phyloP scores from a whole-genome alignment of 2,329 filamentous ascomycete species.

The Plenodomus tracheiphilus region DNA sequence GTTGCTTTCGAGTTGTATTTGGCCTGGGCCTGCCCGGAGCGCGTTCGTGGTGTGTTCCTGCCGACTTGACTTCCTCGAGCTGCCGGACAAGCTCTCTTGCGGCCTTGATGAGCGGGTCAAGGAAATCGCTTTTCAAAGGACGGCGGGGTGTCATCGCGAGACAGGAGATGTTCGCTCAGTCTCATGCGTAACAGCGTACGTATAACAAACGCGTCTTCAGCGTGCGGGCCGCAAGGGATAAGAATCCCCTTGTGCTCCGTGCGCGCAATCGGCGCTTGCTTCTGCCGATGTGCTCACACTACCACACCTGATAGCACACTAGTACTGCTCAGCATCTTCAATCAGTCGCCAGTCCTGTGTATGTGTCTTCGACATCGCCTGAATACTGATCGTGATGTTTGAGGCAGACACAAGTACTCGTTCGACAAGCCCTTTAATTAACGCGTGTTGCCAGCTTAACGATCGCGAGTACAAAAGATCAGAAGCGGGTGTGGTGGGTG shows the following conservation, averaged over 20 bases:
- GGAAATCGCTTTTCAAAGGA: background rate
- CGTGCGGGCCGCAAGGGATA: background rate
- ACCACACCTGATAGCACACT: too few species aligned
- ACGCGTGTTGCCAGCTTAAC: background rate
- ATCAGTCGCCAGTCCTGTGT: too few species aligned
- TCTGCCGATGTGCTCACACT: background rate
- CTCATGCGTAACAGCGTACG: background rate
- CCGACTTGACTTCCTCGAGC: conserved; percentile 1
- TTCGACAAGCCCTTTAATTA: too few species aligned
- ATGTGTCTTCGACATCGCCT: too few species aligned
- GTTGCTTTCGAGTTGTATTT: background rate
- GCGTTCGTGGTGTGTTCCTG: background rate
- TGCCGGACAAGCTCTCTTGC: background rate
- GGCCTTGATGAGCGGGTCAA: background rate
- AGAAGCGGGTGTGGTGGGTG: background rate
- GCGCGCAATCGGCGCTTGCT: background rate
- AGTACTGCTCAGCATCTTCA: too few species aligned
- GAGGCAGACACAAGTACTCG: too few species aligned
- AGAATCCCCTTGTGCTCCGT: background rate
- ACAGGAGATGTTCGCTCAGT: background rate
- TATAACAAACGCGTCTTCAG: background rate
- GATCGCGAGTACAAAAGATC: too few species aligned
- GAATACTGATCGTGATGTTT: too few species aligned
- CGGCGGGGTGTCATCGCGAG: background rate
- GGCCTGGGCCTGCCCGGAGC: background rate